Base-by-base conservation (phyloP, 2,329 filamentous ascomycete species). In the Trichoderma atroviride region DNA sequence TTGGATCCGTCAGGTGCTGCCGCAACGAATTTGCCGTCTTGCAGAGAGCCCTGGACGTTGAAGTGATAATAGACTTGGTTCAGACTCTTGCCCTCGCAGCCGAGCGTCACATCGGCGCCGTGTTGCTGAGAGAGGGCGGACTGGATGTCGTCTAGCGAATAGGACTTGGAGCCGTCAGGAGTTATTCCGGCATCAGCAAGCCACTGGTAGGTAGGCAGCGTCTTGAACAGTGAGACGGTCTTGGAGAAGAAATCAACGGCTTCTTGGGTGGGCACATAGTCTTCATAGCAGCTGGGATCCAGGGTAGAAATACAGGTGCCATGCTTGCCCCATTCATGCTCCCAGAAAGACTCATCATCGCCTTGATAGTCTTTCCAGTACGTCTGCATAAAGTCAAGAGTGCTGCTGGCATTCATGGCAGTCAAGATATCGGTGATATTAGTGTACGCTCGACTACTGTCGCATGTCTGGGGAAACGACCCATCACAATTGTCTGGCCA, bases 301-400 rank as follows among this genome's bases (percentile, higher is more conserved):
- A 93, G 83, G 0, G 91, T 93, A 74, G 83, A 88, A 72, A 93
- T 87, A 79, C 91, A 93, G 19, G 83, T 85, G 70, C 91, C 91
- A 77, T 93, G 91, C 77, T 92, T 93, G 72, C 83, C 83, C 89
- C 89, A 93, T 79, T 93, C 91, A 77, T 93, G 90, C 76, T 90
- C 82, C 91, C 91, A 93, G 73, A 93, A 87, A 13, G 79, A 80
- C 74, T 90, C 86, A 72, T 91, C 87, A 53, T 88, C 79, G 68
- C 89, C 90, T 60, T 85, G 76, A 78, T 89, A 87, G 75, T 90
- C 88, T 76, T 92, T 89, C 91, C 91, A 93, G 81, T 90, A 92
- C 2, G 81, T 86, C 62, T 85, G 79, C 91, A 93, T 93, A 76
- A 88, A 91, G 2, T 81, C 79, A 1, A 93, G 82, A 3, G 91